Percentiles rank a stretch among this genome's conserved stretches.
Conservation (phyloP, 257 asterid species). For the Scutellaria baicalensis region DNA sequence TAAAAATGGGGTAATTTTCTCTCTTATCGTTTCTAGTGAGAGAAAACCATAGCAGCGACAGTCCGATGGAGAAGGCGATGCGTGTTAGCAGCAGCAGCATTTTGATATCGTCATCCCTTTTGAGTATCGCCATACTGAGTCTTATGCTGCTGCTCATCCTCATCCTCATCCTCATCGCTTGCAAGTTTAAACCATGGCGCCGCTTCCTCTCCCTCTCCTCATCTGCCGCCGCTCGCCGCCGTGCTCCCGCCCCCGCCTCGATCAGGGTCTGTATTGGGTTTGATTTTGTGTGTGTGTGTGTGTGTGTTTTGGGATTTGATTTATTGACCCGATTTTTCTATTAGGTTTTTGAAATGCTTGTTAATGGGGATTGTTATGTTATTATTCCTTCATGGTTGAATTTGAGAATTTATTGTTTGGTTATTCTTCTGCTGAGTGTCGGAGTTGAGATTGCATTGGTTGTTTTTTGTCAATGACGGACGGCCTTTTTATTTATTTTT, state of each 20-base stretch:
- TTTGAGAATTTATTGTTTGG: not conserved
- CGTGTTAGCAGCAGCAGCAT: slow-evolving; percentile 31
- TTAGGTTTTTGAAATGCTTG: slow-evolving; percentile 12
- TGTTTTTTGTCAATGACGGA: slow-evolving; percentile 2
- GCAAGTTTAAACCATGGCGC: slow-evolving; percentile 89
- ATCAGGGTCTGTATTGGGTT: slow-evolving; percentile 47
- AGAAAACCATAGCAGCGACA: slow-evolving; percentile 25
- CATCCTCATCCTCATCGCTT: slow-evolving; percentile 64
- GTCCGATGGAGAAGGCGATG: slow-evolving; percentile 63
- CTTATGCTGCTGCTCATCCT: slow-evolving; percentile 80
- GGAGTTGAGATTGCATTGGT: slow-evolving; percentile 8
- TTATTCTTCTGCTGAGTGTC: not conserved
- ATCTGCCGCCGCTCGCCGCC: slow-evolving; percentile 40
- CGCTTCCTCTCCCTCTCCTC: slow-evolving; percentile 35
- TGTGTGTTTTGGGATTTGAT: slow-evolving; percentile 15
- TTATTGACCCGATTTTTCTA: not conserved
- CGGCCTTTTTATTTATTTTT: not conserved
- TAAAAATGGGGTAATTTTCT: slow-evolving; percentile 30
- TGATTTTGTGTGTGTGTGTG: slow-evolving; percentile 7
- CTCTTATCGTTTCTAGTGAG: slow-evolving; percentile 31
- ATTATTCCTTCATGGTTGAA: not conserved
- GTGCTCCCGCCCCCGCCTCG: slow-evolving; percentile 34
- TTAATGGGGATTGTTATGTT: slow-evolving; percentile 13
- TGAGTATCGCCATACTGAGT: slow-evolving; percentile 28
- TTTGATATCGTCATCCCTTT: slow-evolving; percentile 26